phyloP scores from a whole-genome alignment of 352 stramenopile genomes.

The Aphanomyces stellatus region DNA sequence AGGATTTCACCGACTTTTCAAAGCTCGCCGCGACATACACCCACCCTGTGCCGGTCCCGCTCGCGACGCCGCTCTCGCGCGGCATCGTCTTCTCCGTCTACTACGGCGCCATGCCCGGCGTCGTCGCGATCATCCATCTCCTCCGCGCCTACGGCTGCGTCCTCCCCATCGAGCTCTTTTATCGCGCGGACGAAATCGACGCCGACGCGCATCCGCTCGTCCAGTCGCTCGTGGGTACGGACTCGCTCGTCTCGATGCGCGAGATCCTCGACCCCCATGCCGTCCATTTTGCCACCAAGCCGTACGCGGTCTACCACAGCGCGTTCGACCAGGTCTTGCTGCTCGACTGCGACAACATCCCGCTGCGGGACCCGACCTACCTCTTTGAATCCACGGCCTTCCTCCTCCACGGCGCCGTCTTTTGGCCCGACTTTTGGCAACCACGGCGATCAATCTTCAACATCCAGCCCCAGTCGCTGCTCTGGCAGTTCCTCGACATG shows the following conservation, averaged over 20 bases:
- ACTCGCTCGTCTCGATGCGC: conserved; percentile 46
- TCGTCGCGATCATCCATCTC: conserved; percentile 38
- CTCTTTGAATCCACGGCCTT: conserved; percentile 53
- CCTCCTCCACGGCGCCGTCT: conserved; percentile 37
- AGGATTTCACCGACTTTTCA: conserved; percentile 32
- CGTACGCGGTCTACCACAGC: conserved; percentile 63
- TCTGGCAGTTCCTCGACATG: conserved; percentile 62
- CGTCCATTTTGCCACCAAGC: conserved; percentile 60
- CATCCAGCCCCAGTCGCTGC: conserved; percentile 46
- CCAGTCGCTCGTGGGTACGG: conserved; percentile 25
- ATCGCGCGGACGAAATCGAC: conserved; percentile 39
- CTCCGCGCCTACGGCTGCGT: conserved; percentile 33
- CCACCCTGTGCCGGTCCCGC: background rate
- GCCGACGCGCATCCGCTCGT: conserved; percentile 42
- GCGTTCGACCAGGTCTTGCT: conserved; percentile 72
- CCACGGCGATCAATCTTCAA: conserved; percentile 67
- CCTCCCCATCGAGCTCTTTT: conserved; percentile 66
- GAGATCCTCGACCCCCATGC: conserved; percentile 49
- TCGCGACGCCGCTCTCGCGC: background rate
- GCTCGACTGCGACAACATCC: conserved; percentile 71
- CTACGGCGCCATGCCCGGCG: conserved; percentile 39
- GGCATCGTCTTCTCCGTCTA: conserved; percentile 52
- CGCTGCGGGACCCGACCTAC: conserved; percentile 49
- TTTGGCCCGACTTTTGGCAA: conserved; percentile 77
- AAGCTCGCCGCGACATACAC: conserved; percentile 31